phyloP scores from a whole-genome alignment of 331 rosid species.

The Malus hybrid region DNA sequence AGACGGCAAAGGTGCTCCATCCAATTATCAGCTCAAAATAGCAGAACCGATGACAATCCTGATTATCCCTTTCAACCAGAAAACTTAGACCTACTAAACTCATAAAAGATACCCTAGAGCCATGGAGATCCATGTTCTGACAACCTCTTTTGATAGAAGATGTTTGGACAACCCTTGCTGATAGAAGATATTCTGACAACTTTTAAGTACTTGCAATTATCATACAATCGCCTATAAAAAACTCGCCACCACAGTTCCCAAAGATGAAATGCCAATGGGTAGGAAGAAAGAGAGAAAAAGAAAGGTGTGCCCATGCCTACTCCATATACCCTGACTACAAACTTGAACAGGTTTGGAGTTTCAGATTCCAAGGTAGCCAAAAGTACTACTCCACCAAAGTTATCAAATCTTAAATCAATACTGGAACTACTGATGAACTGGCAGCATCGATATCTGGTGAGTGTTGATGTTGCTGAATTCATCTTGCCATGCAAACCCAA shows the following conservation, averaged over 20 bases:
- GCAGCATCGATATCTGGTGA: neutral
- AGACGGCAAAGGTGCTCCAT: conserved; percentile 15
- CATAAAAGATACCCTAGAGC: neutral
- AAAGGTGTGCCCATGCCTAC: neutral
- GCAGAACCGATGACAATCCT: conserved; percentile 14
- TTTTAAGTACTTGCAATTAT: neutral
- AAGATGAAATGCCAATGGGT: neutral
- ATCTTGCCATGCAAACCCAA: conserved; percentile 8
- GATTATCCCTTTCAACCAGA: conserved; percentile 21
- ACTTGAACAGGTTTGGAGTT: neutral
- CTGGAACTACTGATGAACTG: neutral
- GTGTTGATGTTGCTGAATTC: conserved; percentile 11
- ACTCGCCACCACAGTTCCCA: neutral
- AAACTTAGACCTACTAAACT: neutral
- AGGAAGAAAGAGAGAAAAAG: neutral
- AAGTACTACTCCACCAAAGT: neutral
- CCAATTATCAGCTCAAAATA: conserved; percentile 17
- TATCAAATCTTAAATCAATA: neutral
- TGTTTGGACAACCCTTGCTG: neutral
- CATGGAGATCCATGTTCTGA: neutral
- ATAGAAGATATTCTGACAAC: neutral
- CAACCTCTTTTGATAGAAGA: neutral
- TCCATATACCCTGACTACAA: conserved; percentile 7
- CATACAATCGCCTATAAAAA: neutral
- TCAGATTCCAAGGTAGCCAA: neutral